A percentile compares a stretch with the other conserved stretches of the same genome.
These are phyloP conservation scores for Citrus medica DNA, from an alignment of 345 rosid species.

Conservation along the genomic window DNA sequence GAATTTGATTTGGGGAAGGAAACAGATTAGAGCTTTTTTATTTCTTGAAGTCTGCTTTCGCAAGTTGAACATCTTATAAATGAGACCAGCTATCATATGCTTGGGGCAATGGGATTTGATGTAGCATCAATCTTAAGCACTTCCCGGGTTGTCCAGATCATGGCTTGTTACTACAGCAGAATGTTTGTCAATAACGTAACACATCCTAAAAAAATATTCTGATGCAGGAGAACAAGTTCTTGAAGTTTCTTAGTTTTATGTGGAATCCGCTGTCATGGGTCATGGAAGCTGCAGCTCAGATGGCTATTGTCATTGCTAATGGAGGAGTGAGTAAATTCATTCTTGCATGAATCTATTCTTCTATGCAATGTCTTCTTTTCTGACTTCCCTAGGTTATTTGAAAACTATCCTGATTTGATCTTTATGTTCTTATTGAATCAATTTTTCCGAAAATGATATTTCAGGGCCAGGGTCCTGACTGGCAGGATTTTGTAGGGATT, in stretches of 20 bases:
- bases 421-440: slow-evolving; percentile 10
- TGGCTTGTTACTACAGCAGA: not conserved
- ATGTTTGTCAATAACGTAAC: not conserved
- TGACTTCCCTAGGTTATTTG: not conserved
- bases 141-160: not conserved
- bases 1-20: not conserved
- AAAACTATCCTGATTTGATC: not conserved
- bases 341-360: not conserved
- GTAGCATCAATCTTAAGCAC: not conserved
- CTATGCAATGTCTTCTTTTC: not conserved
- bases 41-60: not conserved
- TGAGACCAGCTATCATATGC: not conserved
- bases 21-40: not conserved
- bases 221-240: slow-evolving; percentile 77
- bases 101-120: not conserved
- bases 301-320: slow-evolving; percentile 83
- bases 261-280: slow-evolving; percentile 99
- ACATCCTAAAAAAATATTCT: not conserved
- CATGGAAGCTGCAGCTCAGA: slow-evolving; percentile 95
- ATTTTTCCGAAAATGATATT: slow-evolving; percentile 17
- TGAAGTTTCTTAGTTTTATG: slow-evolving; percentile 89
- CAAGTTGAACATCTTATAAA: not conserved
- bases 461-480: slow-evolving; percentile 92
- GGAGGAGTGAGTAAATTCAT: slow-evolving; percentile 64
- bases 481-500: slow-evolving; percentile 97